Evolutionary conservation across 108 stramenopile species (phyloP), one percentile per base, ranked within the genome.

Genomic region (Cyclotella cryptica): DNA sequence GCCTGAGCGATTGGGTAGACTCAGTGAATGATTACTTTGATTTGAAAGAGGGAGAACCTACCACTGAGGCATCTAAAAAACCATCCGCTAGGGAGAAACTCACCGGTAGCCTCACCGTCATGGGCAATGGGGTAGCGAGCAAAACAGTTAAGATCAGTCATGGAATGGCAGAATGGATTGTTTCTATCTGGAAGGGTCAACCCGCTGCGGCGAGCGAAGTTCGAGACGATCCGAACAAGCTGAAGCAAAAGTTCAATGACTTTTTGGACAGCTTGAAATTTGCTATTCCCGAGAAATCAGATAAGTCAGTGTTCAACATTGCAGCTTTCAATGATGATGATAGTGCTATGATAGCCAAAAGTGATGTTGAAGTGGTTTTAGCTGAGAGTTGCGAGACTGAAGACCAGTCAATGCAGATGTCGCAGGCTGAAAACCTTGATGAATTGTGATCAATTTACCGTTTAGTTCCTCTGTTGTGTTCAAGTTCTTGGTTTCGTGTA

Each of bases 271-370:
- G 21, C n/a, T 26, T 55, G 22, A 55, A 55, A 24, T 55, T 55
- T 55, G 7, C 55, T 6, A 55, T 55, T 55, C 22, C 55, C 2
- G 55, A 26, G 1, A 26, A 55, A 24, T 24, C 55, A 55, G 24
- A 22, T 35, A 5, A 5, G 35, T 35, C 35, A 26, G 55, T 55
- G n/a, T 21, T 55, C 11, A 55, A 55, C 24, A 22, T 21, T 19
- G 55, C 21, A 6, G 55, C 55, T 12, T 55, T 55, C 24, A 24
- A 55, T 55, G 55, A 55, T 24, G 21, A 55, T 19, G 55, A 55
- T 55, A 55, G 55, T 55, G 55, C 55, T 2, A 55, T 55, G 55
- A 55, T 21, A 22, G 55, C 55, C 22, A 55, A 55, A 22, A 24
- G 11, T 12, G 55, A 55, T 55, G 24, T 55, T 55, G 55, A 55